Evolutionary conservation across 2,329 filamentous ascomycete species (phyloP).

Genomic region (Neoarthrinium moseri): DNA sequence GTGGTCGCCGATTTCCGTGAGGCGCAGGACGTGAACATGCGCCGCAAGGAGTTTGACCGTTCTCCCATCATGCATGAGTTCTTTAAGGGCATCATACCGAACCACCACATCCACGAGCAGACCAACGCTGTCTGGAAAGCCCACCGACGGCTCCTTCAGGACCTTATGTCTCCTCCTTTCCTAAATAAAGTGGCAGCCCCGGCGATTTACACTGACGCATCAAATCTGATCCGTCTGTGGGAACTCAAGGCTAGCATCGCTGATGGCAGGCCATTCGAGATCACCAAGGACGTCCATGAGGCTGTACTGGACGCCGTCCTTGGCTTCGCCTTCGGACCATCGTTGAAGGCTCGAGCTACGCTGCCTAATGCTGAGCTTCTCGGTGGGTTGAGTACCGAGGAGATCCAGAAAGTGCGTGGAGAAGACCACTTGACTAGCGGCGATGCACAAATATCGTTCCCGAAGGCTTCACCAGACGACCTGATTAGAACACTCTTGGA

Average conservation of each 20-base stretch:
- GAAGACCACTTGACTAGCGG: no score
- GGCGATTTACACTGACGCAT: slow-evolving; percentile 22
- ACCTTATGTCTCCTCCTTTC: slow-evolving; percentile 36
- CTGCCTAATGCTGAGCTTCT: background rate
- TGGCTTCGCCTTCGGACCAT: slow-evolving; percentile 12
- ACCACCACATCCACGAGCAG: slow-evolving; percentile 29
- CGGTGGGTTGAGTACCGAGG: no score
- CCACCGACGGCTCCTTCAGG: slow-evolving; percentile 30
- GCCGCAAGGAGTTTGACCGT: slow-evolving; percentile 32
- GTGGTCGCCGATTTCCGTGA: slow-evolving; percentile 32
- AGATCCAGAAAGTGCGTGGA: background rate
- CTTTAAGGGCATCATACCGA: no score
- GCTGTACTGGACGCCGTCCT: slow-evolving; percentile 14
- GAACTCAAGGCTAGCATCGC: slow-evolving; percentile 28
- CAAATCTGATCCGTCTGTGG: slow-evolving; percentile 30
- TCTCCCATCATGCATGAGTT: slow-evolving; percentile 18
- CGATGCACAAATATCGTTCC: slow-evolving; percentile 9
- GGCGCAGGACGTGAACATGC: slow-evolving; percentile 30
- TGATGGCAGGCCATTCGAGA: slow-evolving; percentile 27
- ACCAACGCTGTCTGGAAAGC: slow-evolving; percentile 25
- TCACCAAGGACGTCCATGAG: slow-evolving; percentile 17
- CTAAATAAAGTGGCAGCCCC: slow-evolving; percentile 30
- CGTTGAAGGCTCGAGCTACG: slow-evolving; percentile 3
- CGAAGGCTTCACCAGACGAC: background rate
- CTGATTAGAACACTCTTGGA: slow-evolving; percentile 1